Percentiles rank a stretch among this genome's conserved stretches.
Evolutionary conservation across 2,329 filamentous ascomycete genomes (phyloP).

Genomic region (Stachybotrys echinatus): DNA sequence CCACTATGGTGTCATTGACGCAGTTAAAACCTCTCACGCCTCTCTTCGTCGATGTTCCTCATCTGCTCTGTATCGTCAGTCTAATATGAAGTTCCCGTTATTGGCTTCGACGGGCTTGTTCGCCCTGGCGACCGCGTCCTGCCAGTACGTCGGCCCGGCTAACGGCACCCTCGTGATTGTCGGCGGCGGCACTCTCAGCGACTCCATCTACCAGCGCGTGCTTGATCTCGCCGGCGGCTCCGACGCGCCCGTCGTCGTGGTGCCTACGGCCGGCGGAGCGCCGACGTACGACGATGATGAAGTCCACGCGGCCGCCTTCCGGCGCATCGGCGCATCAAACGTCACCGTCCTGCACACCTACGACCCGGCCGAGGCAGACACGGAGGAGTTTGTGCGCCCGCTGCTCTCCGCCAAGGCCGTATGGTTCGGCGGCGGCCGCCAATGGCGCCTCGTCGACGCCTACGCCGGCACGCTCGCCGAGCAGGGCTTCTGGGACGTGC

Average conservation of each 20-base stretch:
- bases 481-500: neutral
- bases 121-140: neutral
- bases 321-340: neutral
- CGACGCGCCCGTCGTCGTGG: neutral
- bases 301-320: neutral
- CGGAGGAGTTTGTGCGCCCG: neutral
- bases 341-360: constrained; percentile 1
- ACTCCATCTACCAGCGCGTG: constrained; percentile 1
- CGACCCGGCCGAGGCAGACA: neutral
- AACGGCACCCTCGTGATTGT: constrained; percentile 1
- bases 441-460: constrained; percentile 2
- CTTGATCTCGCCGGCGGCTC: neutral
- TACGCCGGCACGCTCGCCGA: neutral
- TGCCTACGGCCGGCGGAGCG: neutral
- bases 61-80: no score
- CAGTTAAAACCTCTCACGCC: no score
- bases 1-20: no score
- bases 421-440: constrained; percentile 1
- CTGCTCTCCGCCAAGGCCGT: neutral
- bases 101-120: neutral
- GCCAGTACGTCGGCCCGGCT: neutral
- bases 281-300: neutral
- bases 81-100: no score
- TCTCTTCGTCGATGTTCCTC: no score
- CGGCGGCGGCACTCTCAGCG: constrained; percentile 1